A percentile compares a stretch with the other conserved stretches of the same genome.
Conservation (phyloP, 2,329 filamentous ascomycete species). For the Lasiodiplodia citricola region DNA sequence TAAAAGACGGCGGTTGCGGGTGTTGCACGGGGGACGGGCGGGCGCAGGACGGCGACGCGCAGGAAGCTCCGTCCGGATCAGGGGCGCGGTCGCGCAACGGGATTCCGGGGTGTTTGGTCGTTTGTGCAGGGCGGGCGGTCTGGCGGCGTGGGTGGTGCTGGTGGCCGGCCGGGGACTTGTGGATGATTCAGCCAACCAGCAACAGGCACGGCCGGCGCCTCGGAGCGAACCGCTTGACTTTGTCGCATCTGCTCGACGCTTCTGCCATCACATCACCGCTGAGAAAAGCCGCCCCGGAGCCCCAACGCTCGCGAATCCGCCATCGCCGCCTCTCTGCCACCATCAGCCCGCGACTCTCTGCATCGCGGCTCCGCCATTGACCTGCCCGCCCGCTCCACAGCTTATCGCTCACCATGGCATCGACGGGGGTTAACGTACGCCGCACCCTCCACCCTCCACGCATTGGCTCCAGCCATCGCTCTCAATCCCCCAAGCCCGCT, state of each 20-base stretch:
- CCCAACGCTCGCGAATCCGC: constrained; percentile 1
- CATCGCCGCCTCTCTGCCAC: constrained; percentile 21
- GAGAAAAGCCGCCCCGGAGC: constrained; percentile 23
- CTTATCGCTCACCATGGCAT: constrained; percentile 25
- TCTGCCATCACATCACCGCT: constrained; percentile 23
- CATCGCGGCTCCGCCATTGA: constrained; percentile 27
- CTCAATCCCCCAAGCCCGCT: not conserved
- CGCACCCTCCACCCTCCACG: constrained; percentile 19
- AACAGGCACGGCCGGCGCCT: constrained; percentile 12
- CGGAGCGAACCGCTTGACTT: constrained; percentile 26
- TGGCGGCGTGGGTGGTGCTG: constrained; percentile 15
- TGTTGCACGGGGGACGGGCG: not conserved
- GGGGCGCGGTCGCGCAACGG: constrained; percentile 6
- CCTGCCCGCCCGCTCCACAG: constrained; percentile 19
- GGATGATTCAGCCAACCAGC: constrained; percentile 26
- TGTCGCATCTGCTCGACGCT: constrained; percentile 24
- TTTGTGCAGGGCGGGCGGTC: not conserved
- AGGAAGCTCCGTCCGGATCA: constrained; percentile 6
- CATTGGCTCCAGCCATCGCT: constrained; percentile 20
- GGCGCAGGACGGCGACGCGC: not conserved
- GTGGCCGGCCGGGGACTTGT: not conserved
- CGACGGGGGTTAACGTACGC: constrained; percentile 58
- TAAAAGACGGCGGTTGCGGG: not conserved
- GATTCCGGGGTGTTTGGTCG: not conserved
- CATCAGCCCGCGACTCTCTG: constrained; percentile 21